phyloP scores from a whole-genome alignment of 148 eudicot species.

The Chenopodium suecicum region DNA sequence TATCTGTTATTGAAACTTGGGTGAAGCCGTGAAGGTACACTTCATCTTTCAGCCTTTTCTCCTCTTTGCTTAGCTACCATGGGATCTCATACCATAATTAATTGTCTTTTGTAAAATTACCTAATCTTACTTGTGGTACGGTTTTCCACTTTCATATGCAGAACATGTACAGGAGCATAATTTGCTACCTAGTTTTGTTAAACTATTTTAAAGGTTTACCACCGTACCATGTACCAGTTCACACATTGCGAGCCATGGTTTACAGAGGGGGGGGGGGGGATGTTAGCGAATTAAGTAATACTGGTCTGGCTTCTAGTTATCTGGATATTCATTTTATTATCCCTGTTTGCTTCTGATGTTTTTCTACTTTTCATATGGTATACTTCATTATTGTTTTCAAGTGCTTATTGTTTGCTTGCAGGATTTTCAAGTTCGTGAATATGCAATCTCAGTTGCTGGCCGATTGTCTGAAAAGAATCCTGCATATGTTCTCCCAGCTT shows the following conservation, averaged over 20 bases:
- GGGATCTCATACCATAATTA: neutral
- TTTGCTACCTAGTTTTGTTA: too few relatives aligned
- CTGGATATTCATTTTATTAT: neutral
- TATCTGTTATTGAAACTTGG: neutral
- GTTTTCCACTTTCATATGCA: too few relatives aligned
- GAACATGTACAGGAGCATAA: too few relatives aligned
- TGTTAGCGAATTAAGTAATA: too few relatives aligned
- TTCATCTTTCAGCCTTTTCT: neutral
- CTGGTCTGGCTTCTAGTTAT: neutral
- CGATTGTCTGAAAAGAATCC: slow-evolving; percentile 97
- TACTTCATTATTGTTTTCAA: neutral
- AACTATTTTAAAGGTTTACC: too few relatives aligned
- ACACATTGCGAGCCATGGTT: too few relatives aligned
- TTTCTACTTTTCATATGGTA: neutral
- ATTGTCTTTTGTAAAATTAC: too few relatives aligned
- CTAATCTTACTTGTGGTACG: too few relatives aligned
- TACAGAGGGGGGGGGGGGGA: too few relatives aligned
- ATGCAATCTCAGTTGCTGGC: slow-evolving; percentile 86
- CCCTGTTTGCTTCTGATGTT: neutral
- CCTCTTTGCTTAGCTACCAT: neutral
- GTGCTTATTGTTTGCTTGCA: slow-evolving; percentile 24
- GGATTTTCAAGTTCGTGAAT: slow-evolving; percentile 91
- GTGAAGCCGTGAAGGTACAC: neutral
- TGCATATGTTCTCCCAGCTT: slow-evolving; percentile 98
- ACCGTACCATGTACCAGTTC: too few relatives aligned